Percentiles rank a stretch among this genome's conserved stretches.
These are phyloP conservation scores for Chaetomium sp. DNA, from an alignment of 2,329 filamentous ascomycete genomes.

Conservation along the genomic window DNA sequence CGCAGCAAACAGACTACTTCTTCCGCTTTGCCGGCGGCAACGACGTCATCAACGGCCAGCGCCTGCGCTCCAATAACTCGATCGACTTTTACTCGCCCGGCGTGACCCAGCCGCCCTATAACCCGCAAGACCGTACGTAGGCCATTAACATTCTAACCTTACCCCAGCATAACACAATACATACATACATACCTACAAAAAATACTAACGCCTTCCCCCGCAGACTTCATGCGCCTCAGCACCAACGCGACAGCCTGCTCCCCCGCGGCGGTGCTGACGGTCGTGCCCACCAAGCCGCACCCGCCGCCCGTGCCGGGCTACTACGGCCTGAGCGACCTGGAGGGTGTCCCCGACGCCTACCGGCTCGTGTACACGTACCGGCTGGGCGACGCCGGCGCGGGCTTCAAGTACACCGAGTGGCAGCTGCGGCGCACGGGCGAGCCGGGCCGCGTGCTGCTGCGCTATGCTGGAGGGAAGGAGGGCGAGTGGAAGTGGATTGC, in stretches of 20 bases:
- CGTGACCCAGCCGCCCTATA: constrained; percentile 26
- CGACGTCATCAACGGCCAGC: constrained; percentile 20
- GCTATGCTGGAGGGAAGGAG: constrained; percentile 4
- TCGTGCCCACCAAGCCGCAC: constrained; percentile 32
- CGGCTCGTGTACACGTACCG: constrained; percentile 28
- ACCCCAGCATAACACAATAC: background rate
- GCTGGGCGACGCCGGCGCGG: constrained; percentile 17
- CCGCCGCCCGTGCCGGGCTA: constrained; percentile 32
- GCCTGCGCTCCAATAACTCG: constrained; percentile 31
- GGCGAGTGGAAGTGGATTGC: constrained; percentile 28
- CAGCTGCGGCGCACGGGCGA: background rate
- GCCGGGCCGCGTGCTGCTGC: constrained; percentile 8
- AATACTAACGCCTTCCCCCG: too few relatives aligned
- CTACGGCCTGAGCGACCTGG: constrained; percentile 27
- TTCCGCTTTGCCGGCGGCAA: constrained; percentile 27
- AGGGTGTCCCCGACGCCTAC: constrained; percentile 26
- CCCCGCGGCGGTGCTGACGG: constrained; percentile 3
- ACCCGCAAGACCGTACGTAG: constrained; percentile 17
- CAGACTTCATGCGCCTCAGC: constrained; percentile 26
- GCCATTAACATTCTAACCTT: background rate
- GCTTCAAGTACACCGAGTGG: constrained; percentile 21
- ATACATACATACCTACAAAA: background rate
- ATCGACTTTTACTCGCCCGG: constrained; percentile 25
- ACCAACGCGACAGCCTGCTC: constrained; percentile 21
- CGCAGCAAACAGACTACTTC: constrained; percentile 26